These are phyloP conservation scores for Nicotiana attenuata DNA, from an alignment of 257 asterid genomes.

Conservation along the genomic window DNA sequence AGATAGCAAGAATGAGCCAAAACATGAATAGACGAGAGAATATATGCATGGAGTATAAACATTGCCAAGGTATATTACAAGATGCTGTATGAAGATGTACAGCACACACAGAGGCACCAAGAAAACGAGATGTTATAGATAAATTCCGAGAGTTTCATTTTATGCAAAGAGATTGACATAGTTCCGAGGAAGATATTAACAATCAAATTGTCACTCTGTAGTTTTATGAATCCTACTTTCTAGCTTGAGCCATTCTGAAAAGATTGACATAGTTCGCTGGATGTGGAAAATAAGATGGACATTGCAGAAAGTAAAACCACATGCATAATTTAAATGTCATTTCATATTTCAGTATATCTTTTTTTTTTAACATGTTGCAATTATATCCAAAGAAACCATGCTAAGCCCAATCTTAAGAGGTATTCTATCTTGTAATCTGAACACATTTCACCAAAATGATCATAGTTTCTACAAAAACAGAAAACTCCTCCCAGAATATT, in stretches of 20 bases:
- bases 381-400: not conserved
- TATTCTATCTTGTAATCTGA: not conserved
- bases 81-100: not conserved
- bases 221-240: not conserved
- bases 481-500: not conserved
- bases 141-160: not conserved
- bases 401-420: not conserved
- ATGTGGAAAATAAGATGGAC: not conserved
- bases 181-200: not conserved
- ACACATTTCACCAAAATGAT: not conserved
- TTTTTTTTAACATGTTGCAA: not conserved
- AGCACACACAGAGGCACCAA: not conserved
- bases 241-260: not conserved
- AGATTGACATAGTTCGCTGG: not conserved
- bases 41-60: not conserved
- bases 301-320: not conserved
- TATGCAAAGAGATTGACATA: not conserved
- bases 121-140: not conserved
- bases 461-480: not conserved
- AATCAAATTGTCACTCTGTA: not conserved
- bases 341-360: not conserved
- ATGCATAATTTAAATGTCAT: not conserved
- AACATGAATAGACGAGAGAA: not conserved
- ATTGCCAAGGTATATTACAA: not conserved
- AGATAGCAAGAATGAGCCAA: not conserved